Base-by-base conservation (phyloP, 116 monocot genomes). In the Zostera marina region DNA sequence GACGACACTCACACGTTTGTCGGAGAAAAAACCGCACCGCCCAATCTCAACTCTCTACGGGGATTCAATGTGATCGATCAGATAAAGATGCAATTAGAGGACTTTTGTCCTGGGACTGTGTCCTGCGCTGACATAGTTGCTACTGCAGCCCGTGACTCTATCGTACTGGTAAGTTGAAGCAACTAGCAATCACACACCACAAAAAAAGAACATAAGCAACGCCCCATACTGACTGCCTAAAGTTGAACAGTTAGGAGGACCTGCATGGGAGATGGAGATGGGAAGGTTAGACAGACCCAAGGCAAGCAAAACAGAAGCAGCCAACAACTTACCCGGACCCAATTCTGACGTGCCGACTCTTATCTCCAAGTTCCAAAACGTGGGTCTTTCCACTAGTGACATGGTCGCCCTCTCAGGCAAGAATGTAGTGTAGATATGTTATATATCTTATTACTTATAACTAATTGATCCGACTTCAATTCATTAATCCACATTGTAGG, bases 101-200 rank as follows among this genome's bases (percentile, higher is more conserved):
- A 15, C 12, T 64, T 65, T 1, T 91, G 90, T 56, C 75, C 69
- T 3, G 68, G 54, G 44, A 76, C 66, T 14, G 81, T 81, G 7
- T 91, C 90, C 0, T 91, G 90, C 41, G 81, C 90, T 13, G 90
- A 91, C 60, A 56, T 81, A 10, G 49, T 91, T 7, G 81, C 90
- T 15, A 61, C 82, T 11, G 85, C 81, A 0, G 91, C 91, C 12
- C 63, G 91, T 25, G 91, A 91, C 60, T 72, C 85, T 0, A 82
- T 91, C 12, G 72, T 69, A 1, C 25, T 79, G 66, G 91, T 91
- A 60, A 11, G n/a, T n/a, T n/a, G n/a, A n/a, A n/a, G n/a, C n/a
- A n/a, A n/a, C n/a, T n/a, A n/a, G n/a, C 47, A 47, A 47, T 47
- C 4, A 47, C 4, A 47, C 32, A 1, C 32, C 32, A 5, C 32